phyloP scores from a whole-genome alignment of 2,329 filamentous ascomycete genomes.

The Fusarium brevicatenulatum region DNA sequence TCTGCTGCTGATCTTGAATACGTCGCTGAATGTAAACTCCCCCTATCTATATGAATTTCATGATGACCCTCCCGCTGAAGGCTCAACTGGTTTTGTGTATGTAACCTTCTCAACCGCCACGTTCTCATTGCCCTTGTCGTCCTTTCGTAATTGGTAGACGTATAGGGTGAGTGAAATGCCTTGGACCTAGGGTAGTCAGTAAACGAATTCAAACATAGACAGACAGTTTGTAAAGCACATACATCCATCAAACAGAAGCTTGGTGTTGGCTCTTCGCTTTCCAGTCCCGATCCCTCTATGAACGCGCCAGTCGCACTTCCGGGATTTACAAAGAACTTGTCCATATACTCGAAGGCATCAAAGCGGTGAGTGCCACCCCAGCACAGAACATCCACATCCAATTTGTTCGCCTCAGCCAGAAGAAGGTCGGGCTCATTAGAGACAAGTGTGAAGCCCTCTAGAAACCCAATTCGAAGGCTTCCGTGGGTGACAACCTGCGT shows the following conservation, averaged over 20 bases:
- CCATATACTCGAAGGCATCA: conserved; percentile 78
- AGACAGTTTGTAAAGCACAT: conserved; percentile 55
- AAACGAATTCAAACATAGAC: background rate
- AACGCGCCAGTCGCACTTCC: conserved; percentile 74
- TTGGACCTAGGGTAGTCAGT: conserved; percentile 74
- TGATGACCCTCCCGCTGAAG: conserved; percentile 61
- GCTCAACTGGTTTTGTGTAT: conserved; percentile 79
- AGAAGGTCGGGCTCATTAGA: conserved; percentile 74
- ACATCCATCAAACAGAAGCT: conserved; percentile 99
- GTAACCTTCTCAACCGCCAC: conserved; percentile 89
- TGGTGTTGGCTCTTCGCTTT: conserved; percentile 79
- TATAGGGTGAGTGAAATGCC: conserved; percentile 95
- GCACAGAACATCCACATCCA: conserved; percentile 76
- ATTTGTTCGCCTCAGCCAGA: conserved; percentile 73
- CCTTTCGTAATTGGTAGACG: conserved; percentile 87
- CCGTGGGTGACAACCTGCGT: conserved; percentile 75
- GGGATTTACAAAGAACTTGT: conserved; percentile 78
- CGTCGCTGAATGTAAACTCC: conserved; percentile 31
- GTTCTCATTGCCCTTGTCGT: conserved; percentile 79
- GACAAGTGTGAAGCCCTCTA: conserved; percentile 75
- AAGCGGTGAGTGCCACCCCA: conserved; percentile 75
- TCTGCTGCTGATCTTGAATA: conserved; percentile 36
- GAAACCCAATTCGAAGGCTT: conserved; percentile 71
- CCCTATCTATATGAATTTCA: conserved; percentile 20
- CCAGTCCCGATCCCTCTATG: conserved; percentile 65